Conservation (phyloP, 208 protist species). For the Trypanosomatidae sp. region DNA sequence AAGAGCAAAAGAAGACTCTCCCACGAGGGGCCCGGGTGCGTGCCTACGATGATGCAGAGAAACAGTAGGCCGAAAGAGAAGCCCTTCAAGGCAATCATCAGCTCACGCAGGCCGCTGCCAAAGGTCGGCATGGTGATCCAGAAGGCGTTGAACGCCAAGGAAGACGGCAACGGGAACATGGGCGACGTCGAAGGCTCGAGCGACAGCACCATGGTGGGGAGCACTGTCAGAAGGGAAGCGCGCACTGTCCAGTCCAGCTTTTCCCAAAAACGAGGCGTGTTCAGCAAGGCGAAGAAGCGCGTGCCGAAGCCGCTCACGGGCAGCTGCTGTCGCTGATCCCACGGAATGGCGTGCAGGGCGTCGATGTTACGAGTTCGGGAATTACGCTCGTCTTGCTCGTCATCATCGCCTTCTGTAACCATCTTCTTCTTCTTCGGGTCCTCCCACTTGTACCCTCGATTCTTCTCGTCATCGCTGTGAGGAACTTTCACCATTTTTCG, state of each 20-base stretch:
- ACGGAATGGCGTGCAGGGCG: slow-evolving; percentile 88
- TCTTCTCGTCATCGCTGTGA: slow-evolving; percentile 14
- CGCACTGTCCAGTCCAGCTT: slow-evolving; percentile 89
- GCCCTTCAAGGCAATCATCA: slow-evolving; percentile 80
- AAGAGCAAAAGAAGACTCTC: slow-evolving; percentile 75
- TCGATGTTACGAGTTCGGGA: slow-evolving; percentile 61
- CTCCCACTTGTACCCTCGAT: slow-evolving; percentile 17
- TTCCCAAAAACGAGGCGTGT: slow-evolving; percentile 88
- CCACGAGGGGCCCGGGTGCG: slow-evolving; percentile 55
- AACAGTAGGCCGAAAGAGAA: slow-evolving; percentile 73
- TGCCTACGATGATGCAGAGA: slow-evolving; percentile 65
- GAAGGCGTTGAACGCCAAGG: slow-evolving; percentile 83
- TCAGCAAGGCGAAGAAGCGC: slow-evolving; percentile 73
- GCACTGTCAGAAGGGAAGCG: slow-evolving; percentile 77
- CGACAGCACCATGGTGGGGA: slow-evolving; percentile 87
- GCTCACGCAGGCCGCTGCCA: slow-evolving; percentile 75
- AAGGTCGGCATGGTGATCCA: slow-evolving; percentile 92
- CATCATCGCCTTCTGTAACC: slow-evolving; percentile 44
- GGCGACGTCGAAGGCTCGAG: slow-evolving; percentile 68
- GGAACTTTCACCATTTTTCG: not conserved
- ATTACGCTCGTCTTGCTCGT: slow-evolving; percentile 74
- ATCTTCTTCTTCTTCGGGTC: slow-evolving; percentile 26
- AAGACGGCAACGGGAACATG: slow-evolving; percentile 76
- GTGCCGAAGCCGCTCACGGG: slow-evolving; percentile 85
- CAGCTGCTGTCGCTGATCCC: slow-evolving; percentile 79